Evolutionary conservation across 768 basidiomycete species (phyloP).

Genomic region (Trametes maxima): DNA sequence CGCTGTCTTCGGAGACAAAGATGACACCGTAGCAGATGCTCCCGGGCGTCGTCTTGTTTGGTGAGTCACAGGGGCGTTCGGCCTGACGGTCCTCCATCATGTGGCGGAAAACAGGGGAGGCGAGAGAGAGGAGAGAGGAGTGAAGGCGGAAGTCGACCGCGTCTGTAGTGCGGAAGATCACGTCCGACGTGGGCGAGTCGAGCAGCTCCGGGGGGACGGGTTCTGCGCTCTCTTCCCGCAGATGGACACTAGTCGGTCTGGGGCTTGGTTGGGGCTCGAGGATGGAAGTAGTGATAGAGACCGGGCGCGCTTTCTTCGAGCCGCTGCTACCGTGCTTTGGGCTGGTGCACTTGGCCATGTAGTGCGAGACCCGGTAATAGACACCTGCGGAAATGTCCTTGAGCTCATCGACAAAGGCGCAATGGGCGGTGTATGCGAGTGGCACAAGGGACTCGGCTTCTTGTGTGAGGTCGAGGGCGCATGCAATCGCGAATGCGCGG

Average conservation of each 20-base stretch:
- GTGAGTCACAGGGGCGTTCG: neutral
- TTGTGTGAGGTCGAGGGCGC: conserved; percentile 7
- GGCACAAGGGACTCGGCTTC: conserved; percentile 16
- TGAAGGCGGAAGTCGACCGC: conserved; percentile 15
- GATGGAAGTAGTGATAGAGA: conserved; percentile 9
- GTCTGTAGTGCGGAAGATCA: conserved; percentile 16
- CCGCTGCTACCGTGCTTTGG: conserved; percentile 2
- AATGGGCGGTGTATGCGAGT: conserved; percentile 10
- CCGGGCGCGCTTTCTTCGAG: conserved; percentile 7
- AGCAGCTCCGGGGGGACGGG: conserved; percentile 11
- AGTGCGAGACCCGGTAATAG: conserved; percentile 21
- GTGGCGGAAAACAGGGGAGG: conserved; percentile 34
- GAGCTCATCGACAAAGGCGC: conserved; percentile 16
- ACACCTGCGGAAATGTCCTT: conserved; percentile 16
- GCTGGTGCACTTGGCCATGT: conserved; percentile 7
- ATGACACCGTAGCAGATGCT: conserved; percentile 1
- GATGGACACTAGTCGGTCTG: neutral
- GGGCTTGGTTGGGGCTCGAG: conserved; percentile 4
- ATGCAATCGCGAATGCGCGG: conserved; percentile 16
- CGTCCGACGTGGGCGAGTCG: conserved; percentile 9
- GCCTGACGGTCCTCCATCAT: conserved; percentile 34
- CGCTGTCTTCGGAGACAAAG: conserved; percentile 23
- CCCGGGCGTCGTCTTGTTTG: neutral
- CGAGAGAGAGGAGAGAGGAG: conserved; percentile 20
- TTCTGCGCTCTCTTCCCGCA: neutral